Evolutionary conservation across 345 rosid genomes (phyloP).

Genomic region (Erysimum cheiranthoides): DNA sequence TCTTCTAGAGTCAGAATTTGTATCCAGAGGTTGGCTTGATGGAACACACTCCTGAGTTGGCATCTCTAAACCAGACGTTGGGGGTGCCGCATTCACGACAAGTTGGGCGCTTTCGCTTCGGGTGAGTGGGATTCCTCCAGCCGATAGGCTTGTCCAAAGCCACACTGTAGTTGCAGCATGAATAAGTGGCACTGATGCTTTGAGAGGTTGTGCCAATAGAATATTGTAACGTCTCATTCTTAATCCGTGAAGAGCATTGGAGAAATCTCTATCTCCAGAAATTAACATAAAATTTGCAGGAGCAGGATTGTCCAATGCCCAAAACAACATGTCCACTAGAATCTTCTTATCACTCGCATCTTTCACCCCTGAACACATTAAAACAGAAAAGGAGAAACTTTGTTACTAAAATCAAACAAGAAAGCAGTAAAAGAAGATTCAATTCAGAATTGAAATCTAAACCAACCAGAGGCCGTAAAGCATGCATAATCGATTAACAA

Average conservation of each 20-base stretch:
- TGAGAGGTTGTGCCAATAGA: conserved; percentile 81
- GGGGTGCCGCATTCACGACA: conserved; percentile 39
- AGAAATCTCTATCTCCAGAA: conserved; percentile 92
- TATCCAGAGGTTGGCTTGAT: conserved; percentile 47
- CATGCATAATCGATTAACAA: background rate
- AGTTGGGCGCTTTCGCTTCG: conserved; percentile 54
- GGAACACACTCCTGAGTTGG: conserved; percentile 45
- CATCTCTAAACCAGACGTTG: conserved; percentile 34
- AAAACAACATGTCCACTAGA: conserved; percentile 89
- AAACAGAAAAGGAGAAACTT: background rate
- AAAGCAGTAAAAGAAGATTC: background rate
- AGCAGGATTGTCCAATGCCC: conserved; percentile 96
- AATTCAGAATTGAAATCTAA: background rate
- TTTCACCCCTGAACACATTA: conserved; percentile 66
- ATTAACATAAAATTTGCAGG: conserved; percentile 86
- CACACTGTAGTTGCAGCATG: conserved; percentile 88
- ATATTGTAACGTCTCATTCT: conserved; percentile 91
- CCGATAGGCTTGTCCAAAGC: conserved; percentile 81
- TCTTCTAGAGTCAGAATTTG: conserved; percentile 47
- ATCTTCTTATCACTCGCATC: conserved; percentile 99
- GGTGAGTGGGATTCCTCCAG: conserved; percentile 71
- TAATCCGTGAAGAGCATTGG: conserved; percentile 91
- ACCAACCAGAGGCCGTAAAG: background rate
- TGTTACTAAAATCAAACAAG: background rate
- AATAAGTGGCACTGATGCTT: conserved; percentile 73